Percentiles rank a stretch among this genome's conserved stretches.
Conservation (phyloP, 768 basidiomycete genomes). For the Rhodotorula sphaerocarpa region DNA sequence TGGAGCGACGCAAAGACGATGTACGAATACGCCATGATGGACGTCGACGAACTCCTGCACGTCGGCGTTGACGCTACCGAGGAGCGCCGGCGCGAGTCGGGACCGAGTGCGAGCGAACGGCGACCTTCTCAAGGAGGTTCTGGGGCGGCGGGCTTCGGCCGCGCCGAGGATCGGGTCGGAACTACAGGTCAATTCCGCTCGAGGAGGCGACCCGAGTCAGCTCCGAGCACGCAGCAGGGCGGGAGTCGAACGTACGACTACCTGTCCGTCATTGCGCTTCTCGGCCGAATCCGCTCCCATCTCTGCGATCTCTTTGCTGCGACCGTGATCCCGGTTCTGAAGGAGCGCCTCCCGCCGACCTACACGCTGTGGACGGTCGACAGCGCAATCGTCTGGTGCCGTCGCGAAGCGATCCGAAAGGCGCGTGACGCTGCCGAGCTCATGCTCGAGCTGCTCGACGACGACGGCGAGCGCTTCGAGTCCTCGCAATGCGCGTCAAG, state of each 20-base stretch:
- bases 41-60: background rate
- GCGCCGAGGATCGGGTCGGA: background rate
- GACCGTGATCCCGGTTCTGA: slow-evolving; percentile 10
- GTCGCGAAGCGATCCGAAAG: slow-evolving; percentile 1
- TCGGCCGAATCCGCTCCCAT: slow-evolving; percentile 3
- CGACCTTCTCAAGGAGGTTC: slow-evolving; percentile 2
- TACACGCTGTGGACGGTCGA: slow-evolving; percentile 13
- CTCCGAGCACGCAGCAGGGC: background rate
- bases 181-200: background rate
- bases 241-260: slow-evolving; percentile 5
- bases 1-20: slow-evolving; percentile 6
- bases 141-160: too few relatives aligned
- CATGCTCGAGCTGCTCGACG: slow-evolving; percentile 25
- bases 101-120: background rate
- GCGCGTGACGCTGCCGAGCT: slow-evolving; percentile 1
- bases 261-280: slow-evolving; percentile 18
- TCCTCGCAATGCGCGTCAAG: background rate
- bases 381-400: slow-evolving; percentile 12
- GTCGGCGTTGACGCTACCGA: background rate
- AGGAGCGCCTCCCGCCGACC: background rate
- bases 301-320: slow-evolving; percentile 18
- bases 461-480: slow-evolving; percentile 12
- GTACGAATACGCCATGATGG: slow-evolving; percentile 14
- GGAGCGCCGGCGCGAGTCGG: background rate
- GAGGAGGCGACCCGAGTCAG: background rate